phyloP scores from a whole-genome alignment of 345 rosid species.

The Citrus glauca region DNA sequence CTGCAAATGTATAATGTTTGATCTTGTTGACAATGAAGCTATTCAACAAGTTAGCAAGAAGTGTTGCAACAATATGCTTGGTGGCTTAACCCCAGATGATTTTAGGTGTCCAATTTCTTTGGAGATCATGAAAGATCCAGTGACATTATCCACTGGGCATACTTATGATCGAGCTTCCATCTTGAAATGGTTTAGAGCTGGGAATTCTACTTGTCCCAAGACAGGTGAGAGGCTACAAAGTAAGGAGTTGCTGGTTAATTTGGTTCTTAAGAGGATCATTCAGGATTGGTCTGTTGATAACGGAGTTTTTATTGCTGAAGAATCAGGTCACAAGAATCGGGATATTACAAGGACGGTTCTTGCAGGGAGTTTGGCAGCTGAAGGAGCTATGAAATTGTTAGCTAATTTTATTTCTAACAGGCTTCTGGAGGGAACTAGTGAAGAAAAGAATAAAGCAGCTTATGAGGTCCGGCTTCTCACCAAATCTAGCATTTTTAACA shows the following conservation, averaged over 20 bases:
- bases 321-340: slow-evolving; percentile 28
- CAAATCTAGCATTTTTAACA: slow-evolving; percentile 56
- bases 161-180: slow-evolving; percentile 72
- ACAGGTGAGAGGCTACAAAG: slow-evolving; percentile 50
- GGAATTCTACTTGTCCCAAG: slow-evolving; percentile 65
- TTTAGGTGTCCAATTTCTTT: slow-evolving; percentile 73
- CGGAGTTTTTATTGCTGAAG: slow-evolving; percentile 23
- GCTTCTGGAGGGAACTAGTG: slow-evolving; percentile 34
- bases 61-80: slow-evolving; percentile 8
- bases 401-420: slow-evolving; percentile 42
- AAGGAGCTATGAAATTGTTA: slow-evolving; percentile 46
- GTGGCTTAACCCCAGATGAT: slow-evolving; percentile 48
- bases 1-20: slow-evolving; percentile 57
- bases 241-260: slow-evolving; percentile 43
- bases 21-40: slow-evolving; percentile 28
- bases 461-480: slow-evolving; percentile 66
- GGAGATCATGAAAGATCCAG: slow-evolving; percentile 71
- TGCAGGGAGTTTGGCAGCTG: slow-evolving; percentile 55
- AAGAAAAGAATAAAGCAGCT: slow-evolving; percentile 48
- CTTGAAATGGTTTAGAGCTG: slow-evolving; percentile 56
- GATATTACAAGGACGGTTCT: slow-evolving; percentile 28
- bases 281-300: slow-evolving; percentile 43
- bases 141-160: slow-evolving; percentile 59
- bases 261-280: slow-evolving; percentile 44
- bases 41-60: slow-evolving; percentile 2